These are phyloP conservation scores for Botrytis sinoallii DNA, from an alignment of 2,329 filamentous ascomycete species.

Conservation along the genomic window DNA sequence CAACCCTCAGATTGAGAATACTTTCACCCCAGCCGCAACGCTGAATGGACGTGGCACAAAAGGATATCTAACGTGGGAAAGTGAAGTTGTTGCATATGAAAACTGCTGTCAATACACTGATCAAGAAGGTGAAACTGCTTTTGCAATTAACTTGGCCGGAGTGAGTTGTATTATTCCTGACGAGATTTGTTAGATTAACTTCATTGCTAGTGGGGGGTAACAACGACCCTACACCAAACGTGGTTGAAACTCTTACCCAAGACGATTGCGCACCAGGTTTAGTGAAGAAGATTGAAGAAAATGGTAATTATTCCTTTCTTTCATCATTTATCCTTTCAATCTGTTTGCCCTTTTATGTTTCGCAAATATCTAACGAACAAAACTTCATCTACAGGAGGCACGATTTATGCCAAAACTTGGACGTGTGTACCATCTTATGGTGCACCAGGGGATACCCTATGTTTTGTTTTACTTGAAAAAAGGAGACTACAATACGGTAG, in stretches of 20 bases:
- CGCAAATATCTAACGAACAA: neutral
- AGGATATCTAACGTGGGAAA: neutral
- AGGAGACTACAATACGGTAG: neutral
- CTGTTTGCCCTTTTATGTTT: neutral
- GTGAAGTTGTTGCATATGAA: neutral
- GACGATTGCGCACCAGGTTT: neutral
- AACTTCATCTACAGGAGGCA: neutral
- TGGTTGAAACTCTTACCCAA: neutral
- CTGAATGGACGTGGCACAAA: neutral
- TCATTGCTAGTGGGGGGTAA: neutral
- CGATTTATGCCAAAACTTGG: neutral
- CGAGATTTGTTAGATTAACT: neutral
- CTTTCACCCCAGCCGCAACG: neutral
- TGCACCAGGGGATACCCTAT: neutral
- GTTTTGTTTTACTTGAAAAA: neutral
- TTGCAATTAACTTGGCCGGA: neutral
- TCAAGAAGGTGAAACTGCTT: neutral
- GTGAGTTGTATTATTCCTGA: neutral
- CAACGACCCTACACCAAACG: neutral
- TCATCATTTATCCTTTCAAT: neutral
- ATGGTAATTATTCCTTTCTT: neutral
- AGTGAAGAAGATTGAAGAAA: neutral
- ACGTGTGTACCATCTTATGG: neutral
- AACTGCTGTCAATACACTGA: neutral
- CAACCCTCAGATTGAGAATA: neutral